Percentiles rank a stretch among this genome's conserved stretches.
These are phyloP conservation scores for Xylaria hypoxylon DNA, from an alignment of 2,329 filamentous ascomycete species.

Conservation along the genomic window DNA sequence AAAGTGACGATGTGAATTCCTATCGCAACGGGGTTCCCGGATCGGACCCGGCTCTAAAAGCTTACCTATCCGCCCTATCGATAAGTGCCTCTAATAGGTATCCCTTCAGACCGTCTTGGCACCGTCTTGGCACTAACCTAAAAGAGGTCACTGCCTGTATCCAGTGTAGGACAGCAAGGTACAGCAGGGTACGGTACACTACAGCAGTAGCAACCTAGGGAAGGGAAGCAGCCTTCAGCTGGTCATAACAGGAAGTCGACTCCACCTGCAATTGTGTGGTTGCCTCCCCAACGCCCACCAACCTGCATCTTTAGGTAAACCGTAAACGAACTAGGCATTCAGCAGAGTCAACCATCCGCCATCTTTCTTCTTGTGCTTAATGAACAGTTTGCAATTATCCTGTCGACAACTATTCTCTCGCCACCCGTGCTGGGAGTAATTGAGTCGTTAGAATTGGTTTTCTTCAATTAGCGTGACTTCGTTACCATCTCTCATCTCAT, in stretches of 20 bases:
- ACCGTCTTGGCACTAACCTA: background rate
- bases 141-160: too few species aligned
- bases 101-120: too few species aligned
- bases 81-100: background rate
- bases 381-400: slow-evolving; percentile 39
- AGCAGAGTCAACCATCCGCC: background rate
- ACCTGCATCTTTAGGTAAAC: slow-evolving; percentile 36
- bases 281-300: slow-evolving; percentile 47
- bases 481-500: slow-evolving; percentile 39
- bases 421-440: slow-evolving; percentile 32
- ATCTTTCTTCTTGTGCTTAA: slow-evolving; percentile 26
- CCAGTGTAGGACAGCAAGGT: too few species aligned
- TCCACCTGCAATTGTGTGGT: slow-evolving; percentile 33
- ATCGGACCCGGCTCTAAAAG: background rate
- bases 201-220: too few species aligned
- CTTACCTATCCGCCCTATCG: slow-evolving; percentile 4
- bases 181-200: too few species aligned
- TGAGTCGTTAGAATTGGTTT: slow-evolving; percentile 13
- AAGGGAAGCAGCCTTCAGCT: slow-evolving; percentile 7
- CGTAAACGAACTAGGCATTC: slow-evolving; percentile 36
- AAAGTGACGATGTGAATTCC: slow-evolving; percentile 15
- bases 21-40: slow-evolving; percentile 4
- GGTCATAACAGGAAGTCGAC: slow-evolving; percentile 10
- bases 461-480: slow-evolving; percentile 29
- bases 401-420: slow-evolving; percentile 30